Evolutionary conservation across 441 rosid genomes (phyloP).

Genomic region (Pelargonium citronellum): DNA sequence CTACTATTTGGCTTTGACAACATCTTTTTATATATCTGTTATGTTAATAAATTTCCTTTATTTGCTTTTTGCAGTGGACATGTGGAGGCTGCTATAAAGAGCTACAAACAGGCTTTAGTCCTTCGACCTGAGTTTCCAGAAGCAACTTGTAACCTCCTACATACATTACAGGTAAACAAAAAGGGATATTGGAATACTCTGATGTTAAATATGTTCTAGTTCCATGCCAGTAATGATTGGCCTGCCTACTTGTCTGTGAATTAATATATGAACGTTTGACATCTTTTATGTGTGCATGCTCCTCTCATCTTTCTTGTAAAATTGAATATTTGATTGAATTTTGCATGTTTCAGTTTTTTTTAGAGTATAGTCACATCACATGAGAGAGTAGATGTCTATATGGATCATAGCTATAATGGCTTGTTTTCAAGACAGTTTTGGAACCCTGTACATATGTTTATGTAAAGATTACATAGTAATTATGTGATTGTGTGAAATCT

Average conservation of each 20-base stretch:
- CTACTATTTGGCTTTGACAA: not conserved
- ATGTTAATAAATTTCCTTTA: not conserved
- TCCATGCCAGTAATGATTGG: not conserved
- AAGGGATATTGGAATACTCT: not conserved
- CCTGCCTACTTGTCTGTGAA: not conserved
- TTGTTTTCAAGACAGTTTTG: not conserved
- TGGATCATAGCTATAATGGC: not conserved
- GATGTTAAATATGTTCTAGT: not conserved
- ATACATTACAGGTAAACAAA: slow-evolving; percentile 72
- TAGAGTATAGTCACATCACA: too few species aligned
- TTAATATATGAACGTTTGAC: not conserved
- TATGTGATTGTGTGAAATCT: not conserved
- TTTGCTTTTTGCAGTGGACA: slow-evolving; percentile 50
- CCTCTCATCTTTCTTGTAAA: not conserved
- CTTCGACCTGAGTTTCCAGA: slow-evolving; percentile 94
- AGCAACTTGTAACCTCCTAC: slow-evolving; percentile 95
- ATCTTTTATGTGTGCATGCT: not conserved
- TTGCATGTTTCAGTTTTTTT: too few species aligned
- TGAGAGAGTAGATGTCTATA: not conserved
- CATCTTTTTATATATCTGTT: not conserved
- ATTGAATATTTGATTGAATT: too few species aligned
- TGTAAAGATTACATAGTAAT: not conserved
- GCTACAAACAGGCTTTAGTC: slow-evolving; percentile 81
- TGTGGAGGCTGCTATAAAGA: slow-evolving; percentile 90
- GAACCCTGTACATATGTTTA: not conserved